Base-by-base conservation (phyloP, 169 alveolate species). In the Nephromyces sp. region DNA sequence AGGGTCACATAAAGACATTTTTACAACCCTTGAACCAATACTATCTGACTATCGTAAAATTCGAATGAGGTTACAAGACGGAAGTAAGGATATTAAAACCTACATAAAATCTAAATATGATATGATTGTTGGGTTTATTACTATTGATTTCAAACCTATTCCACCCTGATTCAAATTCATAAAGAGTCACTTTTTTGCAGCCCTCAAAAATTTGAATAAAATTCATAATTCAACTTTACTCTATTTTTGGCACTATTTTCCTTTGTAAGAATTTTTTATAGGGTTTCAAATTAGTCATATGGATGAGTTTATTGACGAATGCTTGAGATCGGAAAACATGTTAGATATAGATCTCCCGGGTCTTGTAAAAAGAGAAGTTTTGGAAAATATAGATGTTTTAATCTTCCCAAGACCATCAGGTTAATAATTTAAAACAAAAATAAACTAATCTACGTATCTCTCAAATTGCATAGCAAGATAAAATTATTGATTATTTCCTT, bases 221-320 rank as follows among this genome's bases (percentile, higher is more conserved):
- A n/a, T n/a, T n/a, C 51, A 62, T 62, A 15, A 8, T 8, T 53
- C 68, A 15, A 8, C 29, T 15, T 62, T 15, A n/a, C 43, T 62
- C 43, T 53, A 24, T 15, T 8, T 8, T 53, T 62, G 68, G 51
- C 68, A 8, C 66, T 65, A 27, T 2, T 5, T 65, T 32, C 2
- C 6, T 65, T 15, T 32, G 66, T 65, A 8, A 30, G 15, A 3
- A 5, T 2, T 8, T 65, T 25, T 2, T 27, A 24, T 53, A 65
- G 71, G 25, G 30, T 74, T n/a, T 35, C 4, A n/a, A 66, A 84
- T 91, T 34, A 84, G 86, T 57, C 91, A 92, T 87, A 92, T 97
- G 95, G 99, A 97, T 89, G 99, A 94, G 80, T 93, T 93, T 68
- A 95, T 94, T 22, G 99, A 97, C 71, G 90, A 87, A 74, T 87